Conservation (phyloP, 495 filamentous ascomycete genomes). For the Podospora sp. region DNA sequence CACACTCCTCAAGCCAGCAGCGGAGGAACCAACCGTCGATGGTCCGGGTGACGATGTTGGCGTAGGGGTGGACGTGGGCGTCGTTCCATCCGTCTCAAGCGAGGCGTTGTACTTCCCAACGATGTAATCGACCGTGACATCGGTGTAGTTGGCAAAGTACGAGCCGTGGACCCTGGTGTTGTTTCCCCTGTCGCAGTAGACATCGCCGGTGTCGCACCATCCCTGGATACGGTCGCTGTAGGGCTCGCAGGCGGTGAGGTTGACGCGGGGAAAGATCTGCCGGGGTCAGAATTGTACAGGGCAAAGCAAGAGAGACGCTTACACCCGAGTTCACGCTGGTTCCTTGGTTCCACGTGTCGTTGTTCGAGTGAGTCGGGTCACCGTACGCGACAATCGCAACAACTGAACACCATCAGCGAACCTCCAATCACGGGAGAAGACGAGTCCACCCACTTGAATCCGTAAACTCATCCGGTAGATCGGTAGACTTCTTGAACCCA, state of each 20-base stretch:
- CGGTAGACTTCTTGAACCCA: not conserved
- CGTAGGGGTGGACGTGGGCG: not conserved
- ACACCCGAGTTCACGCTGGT: slow-evolving; percentile 26
- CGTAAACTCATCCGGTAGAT: not conserved
- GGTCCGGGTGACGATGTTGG: not conserved
- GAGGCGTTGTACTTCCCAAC: slow-evolving; percentile 26
- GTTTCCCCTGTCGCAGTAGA: slow-evolving; percentile 34
- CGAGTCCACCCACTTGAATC: not conserved
- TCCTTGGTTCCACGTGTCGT: slow-evolving; percentile 26
- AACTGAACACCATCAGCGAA: slow-evolving; percentile 15
- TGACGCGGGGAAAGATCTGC: slow-evolving; percentile 27
- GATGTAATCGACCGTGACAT: slow-evolving; percentile 28
- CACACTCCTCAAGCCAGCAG: not conserved
- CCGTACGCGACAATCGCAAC: slow-evolving; percentile 29
- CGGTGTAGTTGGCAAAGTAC: slow-evolving; percentile 30
- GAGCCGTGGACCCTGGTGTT: slow-evolving; percentile 22
- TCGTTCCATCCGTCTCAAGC: not conserved
- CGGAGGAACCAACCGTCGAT: not conserved
- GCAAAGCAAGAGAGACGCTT: slow-evolving; percentile 6
- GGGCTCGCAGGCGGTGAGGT: slow-evolving; percentile 24
- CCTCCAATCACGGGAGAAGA: no score
- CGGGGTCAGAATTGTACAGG: not conserved
- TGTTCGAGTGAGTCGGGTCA: slow-evolving; percentile 26
- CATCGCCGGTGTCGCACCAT: slow-evolving; percentile 33
- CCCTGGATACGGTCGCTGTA: slow-evolving; percentile 22